A percentile compares a stretch with the other conserved stretches of the same genome.
phyloP scores from a whole-genome alignment of 2,329 filamentous ascomycete species.

The Blastomyces emzantsi region DNA sequence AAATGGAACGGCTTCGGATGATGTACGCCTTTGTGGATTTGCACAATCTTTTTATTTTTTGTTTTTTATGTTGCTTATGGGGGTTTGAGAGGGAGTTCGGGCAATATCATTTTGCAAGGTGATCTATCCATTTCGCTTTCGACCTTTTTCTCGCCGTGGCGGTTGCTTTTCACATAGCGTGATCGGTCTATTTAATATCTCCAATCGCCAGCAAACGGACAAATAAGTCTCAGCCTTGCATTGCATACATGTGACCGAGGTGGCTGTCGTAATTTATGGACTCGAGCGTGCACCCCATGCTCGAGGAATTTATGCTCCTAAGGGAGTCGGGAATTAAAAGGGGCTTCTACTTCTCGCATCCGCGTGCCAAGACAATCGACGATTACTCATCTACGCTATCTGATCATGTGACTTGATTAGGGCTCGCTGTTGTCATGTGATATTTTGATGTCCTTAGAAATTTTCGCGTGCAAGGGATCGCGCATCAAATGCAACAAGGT shows the following conservation, averaged over 20 bases:
- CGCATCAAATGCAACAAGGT: not conserved
- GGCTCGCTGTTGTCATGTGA: not conserved
- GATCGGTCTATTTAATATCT: not conserved
- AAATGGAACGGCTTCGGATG: not conserved
- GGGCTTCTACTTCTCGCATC: no score
- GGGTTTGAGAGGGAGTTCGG: not conserved
- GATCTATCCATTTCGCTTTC: not conserved
- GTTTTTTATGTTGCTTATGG: not conserved
- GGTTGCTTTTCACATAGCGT: no score
- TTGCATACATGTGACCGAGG: not conserved
- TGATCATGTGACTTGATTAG: no score
- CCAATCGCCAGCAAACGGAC: not conserved
- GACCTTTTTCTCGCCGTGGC: not conserved
- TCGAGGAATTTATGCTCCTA: no score
- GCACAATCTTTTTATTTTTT: not conserved
- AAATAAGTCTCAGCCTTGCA: not conserved
- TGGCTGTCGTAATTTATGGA: no score
- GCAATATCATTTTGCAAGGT: not conserved
- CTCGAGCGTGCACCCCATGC: no score
- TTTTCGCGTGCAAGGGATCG: no score
- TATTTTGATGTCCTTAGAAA: not conserved
- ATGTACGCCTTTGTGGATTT: not conserved
- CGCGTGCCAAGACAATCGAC: no score
- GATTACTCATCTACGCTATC: no score
- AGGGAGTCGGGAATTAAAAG: no score